Conservation (phyloP, 163 green algal genomes). For the Trebouxiophyceae sp. region DNA sequence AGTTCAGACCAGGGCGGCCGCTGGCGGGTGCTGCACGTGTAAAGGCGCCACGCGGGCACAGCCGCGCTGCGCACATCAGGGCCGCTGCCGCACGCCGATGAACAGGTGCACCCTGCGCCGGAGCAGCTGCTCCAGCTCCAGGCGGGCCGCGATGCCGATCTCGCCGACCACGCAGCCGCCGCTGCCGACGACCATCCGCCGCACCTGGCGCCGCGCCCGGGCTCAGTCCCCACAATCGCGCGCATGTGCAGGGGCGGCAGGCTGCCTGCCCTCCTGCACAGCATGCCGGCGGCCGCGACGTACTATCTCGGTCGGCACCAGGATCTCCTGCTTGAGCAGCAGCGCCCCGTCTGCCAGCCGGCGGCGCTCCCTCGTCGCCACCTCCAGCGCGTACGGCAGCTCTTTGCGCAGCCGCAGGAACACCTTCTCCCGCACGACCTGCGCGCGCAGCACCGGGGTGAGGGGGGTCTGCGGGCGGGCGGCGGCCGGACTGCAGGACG, state of each 20-base stretch:
- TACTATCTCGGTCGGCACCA: constrained; percentile 13
- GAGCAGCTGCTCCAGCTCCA: constrained; percentile 22
- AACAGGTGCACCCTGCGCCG: constrained; percentile 18
- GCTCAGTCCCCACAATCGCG: not conserved
- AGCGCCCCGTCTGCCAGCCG: constrained; percentile 13
- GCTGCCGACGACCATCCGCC: constrained; percentile 30
- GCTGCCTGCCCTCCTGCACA: not conserved
- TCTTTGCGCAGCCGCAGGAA: constrained; percentile 42
- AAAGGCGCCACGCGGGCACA: too few species aligned
- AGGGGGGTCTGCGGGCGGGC: too few species aligned
- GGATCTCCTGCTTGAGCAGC: constrained; percentile 13
- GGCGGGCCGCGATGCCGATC: constrained; percentile 12
- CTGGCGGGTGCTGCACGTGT: too few species aligned
- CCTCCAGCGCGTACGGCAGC: constrained; percentile 28
- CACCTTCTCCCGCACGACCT: constrained; percentile 45
- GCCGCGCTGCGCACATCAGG: too few species aligned
- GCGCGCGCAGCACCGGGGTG: not conserved
- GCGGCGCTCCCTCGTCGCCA: not conserved
- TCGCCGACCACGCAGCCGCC: constrained; percentile 17
- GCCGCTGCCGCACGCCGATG: too few species aligned
- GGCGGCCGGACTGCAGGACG: too few species aligned
- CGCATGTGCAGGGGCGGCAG: not conserved
- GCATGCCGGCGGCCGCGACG: not conserved
- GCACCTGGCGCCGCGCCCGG: constrained; percentile 6
- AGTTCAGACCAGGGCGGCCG: too few species aligned